Percentiles rank a stretch among this genome's conserved stretches.
Conservation (phyloP, 352 stramenopile genomes). For the Phytophthora boehmeriae region DNA sequence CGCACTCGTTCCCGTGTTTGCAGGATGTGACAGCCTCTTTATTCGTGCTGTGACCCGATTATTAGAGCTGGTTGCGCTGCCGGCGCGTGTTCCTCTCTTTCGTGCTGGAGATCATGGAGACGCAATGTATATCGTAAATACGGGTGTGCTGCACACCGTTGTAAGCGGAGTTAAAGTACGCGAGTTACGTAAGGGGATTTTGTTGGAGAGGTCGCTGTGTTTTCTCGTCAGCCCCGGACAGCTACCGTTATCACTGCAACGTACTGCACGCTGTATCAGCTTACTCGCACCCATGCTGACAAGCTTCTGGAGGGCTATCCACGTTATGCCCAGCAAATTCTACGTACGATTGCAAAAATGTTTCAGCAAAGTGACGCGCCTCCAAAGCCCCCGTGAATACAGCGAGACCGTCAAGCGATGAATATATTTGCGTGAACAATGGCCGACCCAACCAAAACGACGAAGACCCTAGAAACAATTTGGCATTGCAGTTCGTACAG, state of each 20-base stretch:
- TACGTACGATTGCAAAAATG: conserved; percentile 46
- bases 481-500: conserved; percentile 22
- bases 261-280: conserved; percentile 68
- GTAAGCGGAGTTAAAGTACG: conserved; percentile 71
- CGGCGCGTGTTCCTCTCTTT: conserved; percentile 64
- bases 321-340: too few relatives aligned
- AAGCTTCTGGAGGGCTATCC: conserved; percentile 64
- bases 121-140: conserved; percentile 76
- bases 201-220: conserved; percentile 71
- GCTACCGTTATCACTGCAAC: conserved; percentile 67
- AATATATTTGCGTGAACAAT: conserved; percentile 2
- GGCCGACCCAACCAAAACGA: neutral
- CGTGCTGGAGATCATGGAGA: conserved; percentile 61
- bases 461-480: conserved; percentile 5
- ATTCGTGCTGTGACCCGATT: conserved; percentile 60
- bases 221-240: conserved; percentile 63
- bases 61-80: conserved; percentile 60
- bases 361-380: conserved; percentile 30
- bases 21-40: conserved; percentile 61
- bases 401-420: neutral
- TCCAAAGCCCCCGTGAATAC: neutral
- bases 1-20: conserved; percentile 61
- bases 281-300: conserved; percentile 55
- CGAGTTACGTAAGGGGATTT: conserved; percentile 72
- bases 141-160: conserved; percentile 63